Evolutionary conservation across 768 basidiomycete species (phyloP).

Genomic region (Lanmaoa pseudosensibilis): DNA sequence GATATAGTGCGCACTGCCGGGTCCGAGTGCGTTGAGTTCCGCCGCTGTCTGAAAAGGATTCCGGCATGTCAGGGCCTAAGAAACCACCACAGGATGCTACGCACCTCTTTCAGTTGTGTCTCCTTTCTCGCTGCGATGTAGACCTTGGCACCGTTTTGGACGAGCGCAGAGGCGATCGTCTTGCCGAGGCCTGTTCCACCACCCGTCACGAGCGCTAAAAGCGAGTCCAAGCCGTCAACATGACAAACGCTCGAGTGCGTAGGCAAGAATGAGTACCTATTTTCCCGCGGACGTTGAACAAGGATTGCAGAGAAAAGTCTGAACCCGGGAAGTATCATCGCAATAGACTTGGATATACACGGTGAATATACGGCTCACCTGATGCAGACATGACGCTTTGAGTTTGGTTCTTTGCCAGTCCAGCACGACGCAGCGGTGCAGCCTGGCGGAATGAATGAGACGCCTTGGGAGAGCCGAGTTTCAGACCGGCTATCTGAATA

Average conservation of each 20-base stretch:
- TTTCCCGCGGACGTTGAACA: constrained; percentile 71
- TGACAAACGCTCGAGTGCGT: neutral
- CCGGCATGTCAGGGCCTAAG: constrained; percentile 6
- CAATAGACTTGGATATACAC: neutral
- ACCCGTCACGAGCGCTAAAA: constrained; percentile 72
- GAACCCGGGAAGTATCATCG: neutral
- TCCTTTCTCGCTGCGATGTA: constrained; percentile 90
- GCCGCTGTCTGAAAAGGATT: constrained; percentile 42
- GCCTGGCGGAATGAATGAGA: neutral
- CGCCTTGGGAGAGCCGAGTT: neutral
- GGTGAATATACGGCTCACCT: constrained; percentile 2
- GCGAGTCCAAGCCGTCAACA: neutral
- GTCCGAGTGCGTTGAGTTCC: constrained; percentile 58
- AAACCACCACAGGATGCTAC: constrained; percentile 35
- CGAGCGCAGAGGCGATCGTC: constrained; percentile 81
- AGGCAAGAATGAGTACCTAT: constrained; percentile 47
- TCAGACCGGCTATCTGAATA: neutral
- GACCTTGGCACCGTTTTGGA: constrained; percentile 83
- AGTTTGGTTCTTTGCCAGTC: neutral
- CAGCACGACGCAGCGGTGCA: neutral
- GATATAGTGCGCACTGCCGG: constrained; percentile 69
- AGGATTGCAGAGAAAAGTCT: constrained; percentile 53
- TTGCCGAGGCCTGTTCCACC: constrained; percentile 83
- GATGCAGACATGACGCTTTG: constrained; percentile 13
- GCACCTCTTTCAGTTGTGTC: constrained; percentile 69